Percentiles rank a stretch among this genome's conserved stretches.
phyloP scores from a whole-genome alignment of 805 yeast species.

The Nadsonia fulvescens region DNA sequence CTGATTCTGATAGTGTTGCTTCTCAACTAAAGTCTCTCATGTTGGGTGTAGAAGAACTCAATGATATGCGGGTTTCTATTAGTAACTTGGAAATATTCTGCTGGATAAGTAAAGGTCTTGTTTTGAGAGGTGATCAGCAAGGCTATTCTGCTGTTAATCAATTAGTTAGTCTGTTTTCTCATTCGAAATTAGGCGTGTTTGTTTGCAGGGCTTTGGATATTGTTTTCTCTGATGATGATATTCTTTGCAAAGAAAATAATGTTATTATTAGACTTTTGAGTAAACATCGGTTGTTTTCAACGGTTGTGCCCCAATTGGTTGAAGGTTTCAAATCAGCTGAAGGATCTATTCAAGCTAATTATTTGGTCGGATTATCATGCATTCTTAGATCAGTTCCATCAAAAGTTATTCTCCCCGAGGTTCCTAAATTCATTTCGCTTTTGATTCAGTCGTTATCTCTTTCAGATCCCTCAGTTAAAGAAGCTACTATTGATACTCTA shows the following conservation, averaged over 20 bases:
- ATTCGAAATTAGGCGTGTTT: slow-evolving; percentile 19
- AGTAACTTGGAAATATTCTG: slow-evolving; percentile 28
- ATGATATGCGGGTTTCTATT: background rate
- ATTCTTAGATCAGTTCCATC: slow-evolving; percentile 48
- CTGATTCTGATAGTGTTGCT: background rate
- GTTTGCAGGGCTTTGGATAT: slow-evolving; percentile 44
- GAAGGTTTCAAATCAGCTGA: slow-evolving; percentile 22
- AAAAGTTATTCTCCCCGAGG: slow-evolving; percentile 44
- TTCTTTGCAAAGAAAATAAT: slow-evolving; percentile 35
- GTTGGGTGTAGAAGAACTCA: background rate
- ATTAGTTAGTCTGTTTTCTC: slow-evolving; percentile 22
- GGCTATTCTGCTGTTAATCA: slow-evolving; percentile 20
- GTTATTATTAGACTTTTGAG: slow-evolving; percentile 49
- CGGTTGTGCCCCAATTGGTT: slow-evolving; percentile 38
- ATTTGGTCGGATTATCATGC: slow-evolving; percentile 47
- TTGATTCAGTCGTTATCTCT: slow-evolving; percentile 44
- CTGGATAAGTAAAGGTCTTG: slow-evolving; percentile 60
- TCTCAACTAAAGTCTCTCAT: background rate
- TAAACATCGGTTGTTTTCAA: slow-evolving; percentile 63
- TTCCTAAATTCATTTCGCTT: slow-evolving; percentile 50
- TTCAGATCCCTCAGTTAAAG: slow-evolving; percentile 29
- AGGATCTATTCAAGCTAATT: slow-evolving; percentile 26
- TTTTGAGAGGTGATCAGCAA: slow-evolving; percentile 34
- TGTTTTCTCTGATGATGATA: slow-evolving; percentile 45
- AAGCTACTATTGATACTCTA: slow-evolving; percentile 45